Evolutionary conservation across 805 yeast genomes (phyloP).

Genomic region (Candida maltosa): DNA sequence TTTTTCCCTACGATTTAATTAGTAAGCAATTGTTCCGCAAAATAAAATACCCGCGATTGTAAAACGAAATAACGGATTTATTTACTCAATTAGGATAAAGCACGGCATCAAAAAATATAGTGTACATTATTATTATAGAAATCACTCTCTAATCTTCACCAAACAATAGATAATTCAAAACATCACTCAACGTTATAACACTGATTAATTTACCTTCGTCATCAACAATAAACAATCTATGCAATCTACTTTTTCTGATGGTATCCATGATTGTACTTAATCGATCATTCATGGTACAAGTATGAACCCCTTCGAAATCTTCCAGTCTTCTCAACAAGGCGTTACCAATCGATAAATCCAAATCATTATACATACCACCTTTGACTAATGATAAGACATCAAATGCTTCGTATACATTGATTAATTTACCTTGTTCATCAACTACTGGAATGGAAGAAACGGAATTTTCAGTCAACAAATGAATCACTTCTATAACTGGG

Average conservation of each 20-base stretch:
- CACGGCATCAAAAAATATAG: no score
- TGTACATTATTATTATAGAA: no score
- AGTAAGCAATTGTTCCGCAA: no score
- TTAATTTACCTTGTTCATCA: constrained; percentile 63
- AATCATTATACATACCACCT: constrained; percentile 90
- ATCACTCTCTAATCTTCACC: constrained; percentile 45
- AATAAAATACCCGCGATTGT: no score
- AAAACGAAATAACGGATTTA: no score
- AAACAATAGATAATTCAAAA: constrained; percentile 74
- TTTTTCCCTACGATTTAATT: no score
- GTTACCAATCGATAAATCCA: constrained; percentile 90
- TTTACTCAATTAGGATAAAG: no score
- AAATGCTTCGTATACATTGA: constrained; percentile 93
- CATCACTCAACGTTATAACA: constrained; percentile 88
- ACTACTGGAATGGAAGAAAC: constrained; percentile 92
- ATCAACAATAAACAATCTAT: constrained; percentile 89
- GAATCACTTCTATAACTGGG: constrained; percentile 91
- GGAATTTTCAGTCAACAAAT: constrained; percentile 69
- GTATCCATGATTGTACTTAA: constrained; percentile 89
- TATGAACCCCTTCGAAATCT: constrained; percentile 96
- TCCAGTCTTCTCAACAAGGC: constrained; percentile 91
- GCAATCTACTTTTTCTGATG: constrained; percentile 84
- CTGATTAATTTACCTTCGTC: constrained; percentile 74
- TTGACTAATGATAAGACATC: constrained; percentile 90
- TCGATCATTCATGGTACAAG: constrained; percentile 85